Evolutionary conservation across 352 stramenopile species (phyloP), one percentile per base, ranked within the genome.

Genomic region (Phytopythium mirpurense): DNA sequence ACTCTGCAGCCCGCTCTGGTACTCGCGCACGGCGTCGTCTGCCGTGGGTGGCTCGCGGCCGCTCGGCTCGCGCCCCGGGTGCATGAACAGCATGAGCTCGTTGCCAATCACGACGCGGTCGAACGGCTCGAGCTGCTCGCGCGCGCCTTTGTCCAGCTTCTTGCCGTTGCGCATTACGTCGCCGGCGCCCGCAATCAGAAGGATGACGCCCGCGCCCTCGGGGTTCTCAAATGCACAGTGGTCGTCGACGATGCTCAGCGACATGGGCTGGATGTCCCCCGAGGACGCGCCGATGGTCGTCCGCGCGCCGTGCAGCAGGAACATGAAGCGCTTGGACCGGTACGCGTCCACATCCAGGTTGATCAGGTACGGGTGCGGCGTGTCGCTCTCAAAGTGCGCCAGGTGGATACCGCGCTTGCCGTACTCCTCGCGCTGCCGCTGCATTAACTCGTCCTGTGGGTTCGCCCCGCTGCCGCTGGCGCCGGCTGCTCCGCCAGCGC

Each of bases 291-390:
- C 77, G 26, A 88, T 70, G 12, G 65, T 78, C 32, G 74, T 74
- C 19, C 65, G 60, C 18, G 63, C 59, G 24, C 88, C 79, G 24
- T 85, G 63, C 41, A 98, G 63, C 16, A 97, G 52, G 59, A 96
- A 97, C 82, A 98, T 92, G 60, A 97, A 97, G 24, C 92, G 87
- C 59, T 90, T 82, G 23, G 86, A 93, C 14, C 92, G 81, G 61
- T 97, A 98, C 19, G 86, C 87, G 54, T 98, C 92, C 37, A 97
- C 91, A 57, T 98, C 92, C 31, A 98, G 56, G 60, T 98, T 98
- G 58, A 98, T 90, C 11, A 98, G 77, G 62, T 97, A 96, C 19
- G 90, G 90, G 24, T 72, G 60, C 46, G 48, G 83, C 0, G 80
- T 97, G 16, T 90, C 86, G 19, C 71, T 62, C 56, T 97, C 91